These are phyloP conservation scores for Fusarium cicatricum DNA, from an alignment of 2,329 filamentous ascomycete genomes.

Conservation along the genomic window DNA sequence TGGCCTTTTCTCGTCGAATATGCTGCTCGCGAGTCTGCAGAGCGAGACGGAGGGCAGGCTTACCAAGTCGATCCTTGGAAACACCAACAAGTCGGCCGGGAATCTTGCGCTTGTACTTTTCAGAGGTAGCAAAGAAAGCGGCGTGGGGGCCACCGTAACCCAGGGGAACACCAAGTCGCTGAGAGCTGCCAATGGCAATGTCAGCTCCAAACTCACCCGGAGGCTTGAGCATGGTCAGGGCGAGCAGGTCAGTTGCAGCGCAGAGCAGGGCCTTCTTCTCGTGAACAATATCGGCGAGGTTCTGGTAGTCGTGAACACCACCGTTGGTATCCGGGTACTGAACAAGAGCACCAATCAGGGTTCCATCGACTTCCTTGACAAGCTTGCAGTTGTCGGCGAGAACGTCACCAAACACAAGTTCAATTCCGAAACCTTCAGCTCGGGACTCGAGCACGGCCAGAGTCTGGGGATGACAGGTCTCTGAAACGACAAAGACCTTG, in stretches of 20 bases:
- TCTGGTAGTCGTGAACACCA: constrained; percentile 78
- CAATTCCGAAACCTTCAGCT: constrained; percentile 88
- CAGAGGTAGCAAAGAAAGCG: constrained; percentile 82
- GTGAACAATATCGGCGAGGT: constrained; percentile 79
- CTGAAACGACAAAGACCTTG: constrained; percentile 88
- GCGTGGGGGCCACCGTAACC: constrained; percentile 94
- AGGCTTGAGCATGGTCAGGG: constrained; percentile 85
- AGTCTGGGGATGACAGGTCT: constrained; percentile 86
- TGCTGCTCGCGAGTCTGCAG: constrained; percentile 96
- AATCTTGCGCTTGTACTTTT: constrained; percentile 94
- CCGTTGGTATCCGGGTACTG: constrained; percentile 94
- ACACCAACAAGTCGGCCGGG: constrained; percentile 88
- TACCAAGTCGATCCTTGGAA: constrained; percentile 86
- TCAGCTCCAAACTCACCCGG: constrained; percentile 95
- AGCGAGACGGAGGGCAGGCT: constrained; percentile 66
- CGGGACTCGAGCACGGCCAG: constrained; percentile 84
- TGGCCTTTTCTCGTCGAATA: constrained; percentile 94
- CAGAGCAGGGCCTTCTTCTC: constrained; percentile 80
- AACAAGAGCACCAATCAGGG: constrained; percentile 86
- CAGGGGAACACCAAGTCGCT: constrained; percentile 90
- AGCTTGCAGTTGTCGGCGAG: constrained; percentile 68
- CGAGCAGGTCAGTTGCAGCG: constrained; percentile 88
- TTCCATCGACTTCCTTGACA: constrained; percentile 78
- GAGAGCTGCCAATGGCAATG: constrained; percentile 91
- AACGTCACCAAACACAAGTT: constrained; percentile 79